A percentile compares a stretch with the other conserved stretches of the same genome.
Evolutionary conservation across 192 early-diverging fungal genomes (phyloP).

Genomic region (Ambispora gerdemannii): DNA sequence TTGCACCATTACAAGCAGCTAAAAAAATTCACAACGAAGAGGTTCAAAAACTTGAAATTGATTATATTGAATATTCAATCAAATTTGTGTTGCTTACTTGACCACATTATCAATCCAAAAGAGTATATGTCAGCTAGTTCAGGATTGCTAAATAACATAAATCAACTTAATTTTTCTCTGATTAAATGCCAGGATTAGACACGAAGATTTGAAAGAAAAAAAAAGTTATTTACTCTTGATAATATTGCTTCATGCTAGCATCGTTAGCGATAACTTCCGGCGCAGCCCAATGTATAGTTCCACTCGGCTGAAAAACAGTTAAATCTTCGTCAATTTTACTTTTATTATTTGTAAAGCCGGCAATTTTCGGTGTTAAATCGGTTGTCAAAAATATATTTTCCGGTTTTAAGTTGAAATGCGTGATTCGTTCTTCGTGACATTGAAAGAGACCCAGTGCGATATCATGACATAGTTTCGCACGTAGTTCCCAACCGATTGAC

Average conservation of each 20-base stretch:
- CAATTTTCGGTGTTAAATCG: slow-evolving; percentile 4
- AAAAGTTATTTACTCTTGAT: background rate
- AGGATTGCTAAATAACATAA: background rate
- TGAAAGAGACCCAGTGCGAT: slow-evolving; percentile 9
- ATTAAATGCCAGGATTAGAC: too few relatives aligned
- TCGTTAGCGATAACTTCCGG: slow-evolving; percentile 1
- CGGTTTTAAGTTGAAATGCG: background rate
- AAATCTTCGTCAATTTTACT: background rate
- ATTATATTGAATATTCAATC: background rate
- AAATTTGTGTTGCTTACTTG: background rate
- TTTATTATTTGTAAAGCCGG: slow-evolving; percentile 5
- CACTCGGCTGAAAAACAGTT: background rate
- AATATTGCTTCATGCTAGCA: background rate
- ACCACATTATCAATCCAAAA: slow-evolving; percentile 22
- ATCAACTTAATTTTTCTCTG: too few relatives aligned
- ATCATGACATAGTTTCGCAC: slow-evolving; percentile 22
- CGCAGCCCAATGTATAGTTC: slow-evolving; percentile 16
- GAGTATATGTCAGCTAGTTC: slow-evolving; percentile 13
- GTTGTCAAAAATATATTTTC: slow-evolving; percentile 16
- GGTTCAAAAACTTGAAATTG: background rate
- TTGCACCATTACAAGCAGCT: slow-evolving; percentile 17
- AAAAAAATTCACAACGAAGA: too few relatives aligned
- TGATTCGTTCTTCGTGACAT: slow-evolving; percentile 16
- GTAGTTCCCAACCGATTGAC: background rate
- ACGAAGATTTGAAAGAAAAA: background rate